Evolutionary conservation across 306 rosid genomes (phyloP), one percentile per base, ranked within the genome.

Genomic region (Rosa lucieae): DNA sequence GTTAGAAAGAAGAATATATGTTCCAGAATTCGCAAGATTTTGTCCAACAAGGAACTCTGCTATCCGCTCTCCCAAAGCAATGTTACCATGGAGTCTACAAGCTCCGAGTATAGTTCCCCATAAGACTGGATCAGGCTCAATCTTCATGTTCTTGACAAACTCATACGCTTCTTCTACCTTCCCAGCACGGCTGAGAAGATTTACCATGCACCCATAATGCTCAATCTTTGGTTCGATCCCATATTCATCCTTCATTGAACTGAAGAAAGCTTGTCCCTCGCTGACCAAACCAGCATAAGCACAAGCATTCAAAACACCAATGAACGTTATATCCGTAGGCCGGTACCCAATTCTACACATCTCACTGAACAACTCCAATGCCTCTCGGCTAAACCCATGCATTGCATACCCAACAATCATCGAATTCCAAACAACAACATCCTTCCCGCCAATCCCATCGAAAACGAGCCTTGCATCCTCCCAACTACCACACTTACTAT

Each of bases 101-200:
- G 91, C 92, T 84, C 97, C 92, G 14, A 94, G 96, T 53, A 94
- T 76, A 55, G 97, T 86, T 73, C 97, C 97, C 98, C 94, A 92
- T 23, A 94, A 20, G 61, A 94, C 82, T 21, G 92, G 90, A 85
- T 94, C 97, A 3, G 92, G 89, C 20, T 88, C 85, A 55, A 89
- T 82, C 70, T 72, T 73, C 92, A 92, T 94, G 81, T 74, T 81
- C 81, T 83, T 89, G 37, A 94, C 89, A 56, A 92, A 90, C 32
- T 81, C 86, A 70, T 86, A 89, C 37, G 91, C 98, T 85, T 93
- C 97, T 78, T 82, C 85, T 35, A 90, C 73, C 47, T 73, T 85
- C 72, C 95, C 97, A 3, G 93, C 95, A 6, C 93, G 89, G 80
- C 98, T 90, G 46, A 93, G 91, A 72, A 93, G 94, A 85, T 87